phyloP scores from a whole-genome alignment of 305 asterid species.

The Fraxinus greggii region DNA sequence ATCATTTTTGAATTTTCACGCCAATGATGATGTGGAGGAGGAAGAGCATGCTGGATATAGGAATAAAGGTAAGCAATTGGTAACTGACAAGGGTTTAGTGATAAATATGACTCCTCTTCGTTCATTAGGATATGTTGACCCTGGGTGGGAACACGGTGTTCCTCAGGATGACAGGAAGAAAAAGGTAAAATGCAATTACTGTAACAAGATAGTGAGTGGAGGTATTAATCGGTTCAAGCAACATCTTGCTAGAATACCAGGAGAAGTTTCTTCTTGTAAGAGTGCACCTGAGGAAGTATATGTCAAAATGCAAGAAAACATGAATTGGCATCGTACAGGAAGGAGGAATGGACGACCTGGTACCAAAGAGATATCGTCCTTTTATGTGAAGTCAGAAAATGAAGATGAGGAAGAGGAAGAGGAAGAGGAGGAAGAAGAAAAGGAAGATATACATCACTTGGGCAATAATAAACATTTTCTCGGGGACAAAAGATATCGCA shows the following conservation, averaged over 20 bases:
- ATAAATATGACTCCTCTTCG: constrained; percentile 76
- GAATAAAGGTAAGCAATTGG: constrained; percentile 74
- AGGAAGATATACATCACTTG: constrained; percentile 44
- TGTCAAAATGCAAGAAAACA: constrained; percentile 81
- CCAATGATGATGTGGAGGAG: constrained; percentile 57
- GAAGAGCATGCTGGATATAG: constrained; percentile 58
- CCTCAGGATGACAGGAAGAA: constrained; percentile 96
- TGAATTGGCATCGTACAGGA: constrained; percentile 97
- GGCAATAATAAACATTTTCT: constrained; percentile 45
- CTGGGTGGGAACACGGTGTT: constrained; percentile 95
- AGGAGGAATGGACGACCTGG: constrained; percentile 74
- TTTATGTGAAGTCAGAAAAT: constrained; percentile 58
- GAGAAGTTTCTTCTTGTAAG: constrained; percentile 94
- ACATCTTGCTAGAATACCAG: constrained; percentile 90
- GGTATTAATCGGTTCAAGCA: constrained; percentile 95
- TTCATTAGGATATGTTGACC: constrained; percentile 85
- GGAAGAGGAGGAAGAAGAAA: constrained; percentile 53
- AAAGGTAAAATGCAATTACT: constrained; percentile 91
- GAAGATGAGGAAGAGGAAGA: constrained; percentile 66
- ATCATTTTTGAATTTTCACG: constrained; percentile 58
- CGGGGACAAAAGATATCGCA: constrained; percentile 54
- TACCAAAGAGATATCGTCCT: constrained; percentile 54
- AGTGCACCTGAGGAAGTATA: constrained; percentile 90
- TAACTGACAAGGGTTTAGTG: constrained; percentile 58
- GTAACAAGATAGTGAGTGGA: constrained; percentile 90